Evolutionary conservation across 495 filamentous ascomycete species (phyloP).

Genomic region (Hypoxylon crocopeplum): DNA sequence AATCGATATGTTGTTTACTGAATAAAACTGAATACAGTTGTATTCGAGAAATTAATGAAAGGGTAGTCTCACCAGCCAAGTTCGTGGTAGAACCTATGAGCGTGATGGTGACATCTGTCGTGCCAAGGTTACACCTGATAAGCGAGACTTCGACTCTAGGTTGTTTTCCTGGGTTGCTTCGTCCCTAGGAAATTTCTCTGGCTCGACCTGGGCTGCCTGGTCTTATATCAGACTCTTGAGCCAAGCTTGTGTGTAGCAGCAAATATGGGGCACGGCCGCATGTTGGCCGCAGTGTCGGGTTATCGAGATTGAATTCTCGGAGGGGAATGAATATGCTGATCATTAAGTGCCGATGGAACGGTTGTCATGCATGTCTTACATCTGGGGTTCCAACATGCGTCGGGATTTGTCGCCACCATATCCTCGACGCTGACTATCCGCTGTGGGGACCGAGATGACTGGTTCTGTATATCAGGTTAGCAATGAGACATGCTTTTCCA

Average conservation of each 20-base stretch:
- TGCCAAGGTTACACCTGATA: too few species aligned
- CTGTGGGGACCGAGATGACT: too few species aligned
- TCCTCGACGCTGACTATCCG: constrained; percentile 5
- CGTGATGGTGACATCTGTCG: too few species aligned
- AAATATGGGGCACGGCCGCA: constrained; percentile 29
- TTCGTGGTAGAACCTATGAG: too few species aligned
- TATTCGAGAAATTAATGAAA: background rate
- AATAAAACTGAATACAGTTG: background rate
- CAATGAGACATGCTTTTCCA: too few species aligned
- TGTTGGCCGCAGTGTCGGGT: background rate
- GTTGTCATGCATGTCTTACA: constrained; percentile 29
- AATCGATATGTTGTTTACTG: background rate
- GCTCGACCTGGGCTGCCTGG: background rate
- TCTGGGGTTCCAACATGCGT: constrained; percentile 7
- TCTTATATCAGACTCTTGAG: constrained; percentile 13
- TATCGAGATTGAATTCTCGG: constrained; percentile 24
- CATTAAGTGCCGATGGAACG: constrained; percentile 24
- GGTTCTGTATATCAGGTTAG: too few species aligned
- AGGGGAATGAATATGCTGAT: constrained; percentile 21
- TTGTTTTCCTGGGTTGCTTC: background rate
- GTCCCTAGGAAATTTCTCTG: background rate
- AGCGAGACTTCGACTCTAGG: background rate
- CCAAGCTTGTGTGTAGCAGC: constrained; percentile 21
- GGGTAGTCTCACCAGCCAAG: too few species aligned
- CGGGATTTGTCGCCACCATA: constrained; percentile 18